These are phyloP conservation scores for Phytophthora sp. DNA, from an alignment of 352 stramenopile genomes.

Conservation along the genomic window DNA sequence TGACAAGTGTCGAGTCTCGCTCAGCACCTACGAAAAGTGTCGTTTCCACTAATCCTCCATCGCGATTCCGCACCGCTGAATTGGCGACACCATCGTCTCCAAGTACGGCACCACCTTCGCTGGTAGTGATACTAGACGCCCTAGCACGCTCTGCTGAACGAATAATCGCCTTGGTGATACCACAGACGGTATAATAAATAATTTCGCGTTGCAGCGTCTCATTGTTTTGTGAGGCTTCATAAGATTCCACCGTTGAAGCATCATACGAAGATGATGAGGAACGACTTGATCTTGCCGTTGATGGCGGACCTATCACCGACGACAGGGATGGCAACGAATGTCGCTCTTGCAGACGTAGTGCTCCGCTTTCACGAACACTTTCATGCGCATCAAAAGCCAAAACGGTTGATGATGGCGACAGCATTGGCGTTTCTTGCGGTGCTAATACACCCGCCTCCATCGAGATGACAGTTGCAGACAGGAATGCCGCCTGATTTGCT, in stretches of 20 bases:
- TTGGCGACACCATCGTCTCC: conserved; percentile 37
- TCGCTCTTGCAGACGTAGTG: conserved; percentile 15
- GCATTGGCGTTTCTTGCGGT: conserved; percentile 9
- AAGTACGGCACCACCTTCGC: neutral
- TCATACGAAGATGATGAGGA: conserved; percentile 40
- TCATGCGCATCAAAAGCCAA: conserved; percentile 22
- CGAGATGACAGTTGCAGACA: conserved; percentile 21
- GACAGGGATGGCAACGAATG: conserved; percentile 24
- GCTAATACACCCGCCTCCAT: conserved; percentile 28
- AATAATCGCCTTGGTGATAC: conserved; percentile 78
- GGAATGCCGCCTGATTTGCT: conserved; percentile 5
- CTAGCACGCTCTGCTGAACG: conserved; percentile 48
- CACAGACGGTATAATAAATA: conserved; percentile 85
- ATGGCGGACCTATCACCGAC: conserved; percentile 7
- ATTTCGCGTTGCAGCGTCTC: conserved; percentile 82
- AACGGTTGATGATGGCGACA: conserved; percentile 10
- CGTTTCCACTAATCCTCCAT: conserved; percentile 27
- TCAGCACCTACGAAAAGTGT: conserved; percentile 63
- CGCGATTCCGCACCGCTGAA: conserved; percentile 11
- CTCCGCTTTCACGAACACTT: conserved; percentile 24
- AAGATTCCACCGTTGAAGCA: conserved; percentile 31
- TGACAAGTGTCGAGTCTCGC: conserved; percentile 50
- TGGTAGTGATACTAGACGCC: conserved; percentile 23
- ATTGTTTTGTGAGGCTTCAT: conserved; percentile 68
- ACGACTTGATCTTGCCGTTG: conserved; percentile 22